Base-by-base conservation (phyloP, 2,329 filamentous ascomycete genomes). In the Cucurbitaria berberidis region DNA sequence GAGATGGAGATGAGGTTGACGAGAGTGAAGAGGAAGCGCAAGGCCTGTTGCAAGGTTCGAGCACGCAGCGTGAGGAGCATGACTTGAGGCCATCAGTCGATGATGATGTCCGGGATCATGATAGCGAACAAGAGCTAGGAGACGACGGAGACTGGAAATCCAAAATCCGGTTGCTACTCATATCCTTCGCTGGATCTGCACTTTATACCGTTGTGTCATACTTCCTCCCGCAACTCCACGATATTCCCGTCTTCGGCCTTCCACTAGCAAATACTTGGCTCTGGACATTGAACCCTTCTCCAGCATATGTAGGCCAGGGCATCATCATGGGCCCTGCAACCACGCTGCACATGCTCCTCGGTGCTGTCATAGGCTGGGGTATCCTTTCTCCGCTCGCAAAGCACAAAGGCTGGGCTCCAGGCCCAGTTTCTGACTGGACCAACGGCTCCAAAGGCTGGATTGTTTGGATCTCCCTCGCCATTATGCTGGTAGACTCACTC, bases 301-400 rank as follows among this genome's bases (percentile, higher is more conserved):
- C 96, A n/a, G 95, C 95, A 2, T 99, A 99, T 72, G 87, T 98
- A 22, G 95, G 95, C 0, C 95, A 99, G 76, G 95, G 95, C 10
- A 96, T 99, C 57, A 98, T 99, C 68, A 99, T 99, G 95, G 95
- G 95, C 0, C 90, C 93, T 3, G 89, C 91, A 34, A 99, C 95
- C 0, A 98, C 93, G 3, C 82, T 96, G 46, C 93, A 98, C 65
- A 99, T 99, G 95, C 83, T 96, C 1, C 78, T 98, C 2, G 95
- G 95, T 5, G 93, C 95, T 3, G 73, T 96, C 15, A 69, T 97
- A 9, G 95, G 95, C 22, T 99, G 95, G 95, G 95, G 87, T 0
- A 74, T 98, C 5, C 81, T 99, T 1, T 97, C 93, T 3, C 95
- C 95, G 1, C 75, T 98, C 7, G 93, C 95, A 3, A 97, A 96